Evolutionary conservation across 257 asterid species (phyloP).

Genomic region (Plantago ovata): DNA sequence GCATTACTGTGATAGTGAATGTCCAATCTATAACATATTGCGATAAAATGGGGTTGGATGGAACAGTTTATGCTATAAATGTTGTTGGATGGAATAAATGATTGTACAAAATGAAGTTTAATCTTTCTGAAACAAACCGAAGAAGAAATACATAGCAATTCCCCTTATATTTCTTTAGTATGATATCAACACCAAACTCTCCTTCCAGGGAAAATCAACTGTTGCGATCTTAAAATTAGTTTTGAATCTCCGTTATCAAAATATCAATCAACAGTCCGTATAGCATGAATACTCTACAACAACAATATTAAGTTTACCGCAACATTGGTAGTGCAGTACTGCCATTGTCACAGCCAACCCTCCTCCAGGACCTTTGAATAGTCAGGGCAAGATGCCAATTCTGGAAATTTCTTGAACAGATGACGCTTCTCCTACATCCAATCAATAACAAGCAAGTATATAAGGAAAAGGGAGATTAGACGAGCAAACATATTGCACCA

Average conservation of each 20-base stretch:
- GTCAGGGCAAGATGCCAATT: slow-evolving; percentile 59
- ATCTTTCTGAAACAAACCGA: not conserved
- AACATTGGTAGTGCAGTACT: slow-evolving; percentile 78
- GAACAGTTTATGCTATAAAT: no score
- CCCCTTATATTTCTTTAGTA: no score
- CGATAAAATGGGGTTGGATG: no score
- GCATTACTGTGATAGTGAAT: no score
- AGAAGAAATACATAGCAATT: not conserved
- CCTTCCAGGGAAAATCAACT: no score
- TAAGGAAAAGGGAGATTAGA: slow-evolving; percentile 3
- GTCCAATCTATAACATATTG: no score
- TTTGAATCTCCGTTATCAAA: no score
- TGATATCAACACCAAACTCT: no score
- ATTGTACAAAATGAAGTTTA: not conserved
- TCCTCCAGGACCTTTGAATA: slow-evolving; percentile 75
- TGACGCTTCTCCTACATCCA: slow-evolving; percentile 72
- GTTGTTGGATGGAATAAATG: not conserved
- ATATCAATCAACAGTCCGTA: no score
- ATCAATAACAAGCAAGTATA: not conserved
- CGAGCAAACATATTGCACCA: not conserved
- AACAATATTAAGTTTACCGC: slow-evolving; percentile 25
- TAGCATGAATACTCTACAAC: not conserved
- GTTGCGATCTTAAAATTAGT: no score
- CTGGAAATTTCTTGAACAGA: slow-evolving; percentile 80
- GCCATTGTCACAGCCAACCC: slow-evolving; percentile 96